Conservation (phyloP, 2,329 filamentous ascomycete species). For the Tolypocladium guangdongense region DNA sequence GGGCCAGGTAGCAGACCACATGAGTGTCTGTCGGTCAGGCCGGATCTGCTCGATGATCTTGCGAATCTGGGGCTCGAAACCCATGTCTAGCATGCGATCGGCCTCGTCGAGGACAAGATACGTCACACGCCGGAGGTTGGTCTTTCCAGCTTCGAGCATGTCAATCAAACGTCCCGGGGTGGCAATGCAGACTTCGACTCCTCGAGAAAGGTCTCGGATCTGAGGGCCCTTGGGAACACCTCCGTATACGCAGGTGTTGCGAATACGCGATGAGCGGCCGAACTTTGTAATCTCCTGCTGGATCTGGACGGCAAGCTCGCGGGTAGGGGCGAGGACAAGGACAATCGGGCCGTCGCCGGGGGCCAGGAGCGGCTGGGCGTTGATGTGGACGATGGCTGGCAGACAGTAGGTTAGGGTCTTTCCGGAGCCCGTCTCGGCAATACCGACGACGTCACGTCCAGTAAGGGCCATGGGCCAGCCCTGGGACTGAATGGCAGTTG, state of each 20-base stretch:
- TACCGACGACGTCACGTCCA: conserved; percentile 95
- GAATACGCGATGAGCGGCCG: conserved; percentile 92
- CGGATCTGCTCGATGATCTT: conserved; percentile 98
- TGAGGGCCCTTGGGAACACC: conserved; percentile 97
- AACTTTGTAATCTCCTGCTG: conserved; percentile 98
- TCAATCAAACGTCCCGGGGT: conserved; percentile 97
- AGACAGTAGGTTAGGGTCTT: conserved; percentile 99
- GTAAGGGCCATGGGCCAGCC: conserved; percentile 99
- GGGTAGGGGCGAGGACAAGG: conserved; percentile 87
- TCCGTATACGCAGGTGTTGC: conserved; percentile 98
- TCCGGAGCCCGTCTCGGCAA: conserved; percentile 97
- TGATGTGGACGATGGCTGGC: conserved; percentile 97
- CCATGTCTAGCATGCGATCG: conserved; percentile 99
- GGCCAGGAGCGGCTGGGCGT: conserved; percentile 90
- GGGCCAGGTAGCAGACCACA: conserved; percentile 99
- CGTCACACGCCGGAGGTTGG: conserved; percentile 93
- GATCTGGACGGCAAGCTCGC: conserved; percentile 97
- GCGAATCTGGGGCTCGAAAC: conserved; percentile 98
- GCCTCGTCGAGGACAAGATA: conserved; percentile 98
- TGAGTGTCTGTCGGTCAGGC: conserved; percentile 95
- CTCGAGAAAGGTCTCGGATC: conserved; percentile 86
- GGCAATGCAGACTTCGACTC: conserved; percentile 97
- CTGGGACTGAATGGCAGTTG: conserved; percentile 94
- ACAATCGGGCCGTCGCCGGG: conserved; percentile 96
- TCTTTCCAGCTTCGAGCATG: conserved; percentile 96